Evolutionary conservation across 768 basidiomycete genomes (phyloP), one percentile per base, ranked within the genome.

Genomic region (Suillus alpinus): DNA sequence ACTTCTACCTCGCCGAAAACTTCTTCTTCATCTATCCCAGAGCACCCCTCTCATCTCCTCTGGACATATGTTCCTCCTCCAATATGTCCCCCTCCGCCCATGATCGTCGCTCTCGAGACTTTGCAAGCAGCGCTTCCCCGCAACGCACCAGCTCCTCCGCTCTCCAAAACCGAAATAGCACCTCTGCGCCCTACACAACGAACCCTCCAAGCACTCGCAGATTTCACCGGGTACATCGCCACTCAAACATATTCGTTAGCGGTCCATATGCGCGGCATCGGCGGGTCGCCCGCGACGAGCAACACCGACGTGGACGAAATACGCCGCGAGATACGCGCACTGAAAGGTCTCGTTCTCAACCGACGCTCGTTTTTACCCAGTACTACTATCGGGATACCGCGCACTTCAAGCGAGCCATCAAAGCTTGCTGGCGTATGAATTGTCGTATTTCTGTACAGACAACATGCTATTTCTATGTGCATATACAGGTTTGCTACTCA

Each of bases 261-360:
- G 31, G 39, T 63, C 14, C 62, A 64, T 0, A 36, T 65, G 39
- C 72, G 71, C 44, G 53, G 67, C 23, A 29, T 39, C 20, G 61
- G 60, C 47, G 73, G 67, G 2, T 56, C 41, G 8, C 18, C 65
- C 4, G 57, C 71, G n/a, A 44, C 64, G 14, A 63, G 63, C 59
- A 64, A 62, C 55, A 34, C 81, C 2, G 78, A 84, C 49, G 87
- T 86, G 69, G 91, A 92, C 65, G 90, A 91, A 59, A 69, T 92
- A 13, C 81, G 83, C 60, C 80, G 85, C 61, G 91, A 93, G 68
- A 88, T 93, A 49, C 79, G 88, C 59, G 86, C 88, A 13, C 73
- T 93, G 67, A 93, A 92, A 67, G 90, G 91, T 9, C 80, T 92
- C 23, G 89, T 89, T 51, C 76, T 93, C 47, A 93, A 90, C 69